Base-by-base conservation (phyloP, 2,329 filamentous ascomycete genomes). In the Fusarium concolor region DNA sequence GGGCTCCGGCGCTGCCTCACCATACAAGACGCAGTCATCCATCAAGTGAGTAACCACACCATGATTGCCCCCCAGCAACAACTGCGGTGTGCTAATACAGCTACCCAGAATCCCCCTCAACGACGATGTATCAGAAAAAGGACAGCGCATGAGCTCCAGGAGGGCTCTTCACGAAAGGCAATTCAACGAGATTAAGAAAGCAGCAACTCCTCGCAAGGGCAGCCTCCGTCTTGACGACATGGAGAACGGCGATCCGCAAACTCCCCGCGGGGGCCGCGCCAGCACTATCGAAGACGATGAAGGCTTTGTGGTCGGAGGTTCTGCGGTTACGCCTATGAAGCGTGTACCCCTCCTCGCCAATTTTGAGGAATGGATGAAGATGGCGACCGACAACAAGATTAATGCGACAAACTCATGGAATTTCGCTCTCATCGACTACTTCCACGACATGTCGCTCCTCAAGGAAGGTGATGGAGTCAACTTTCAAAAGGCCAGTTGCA, bases 351-450 rank as follows among this genome's bases (percentile, higher is more conserved):
- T 99, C 73, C 84, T 99, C 55, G 96, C 96, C 75, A 99, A 99
- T 80, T 99, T 98, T 74, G 96, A 99, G 79, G 96, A 99, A 78
- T 98, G 95, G 96, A 98, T 99, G 94, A 99, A 98, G 85, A 97
- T 99, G 94, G 96, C 96, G 3, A 98, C 96, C 17, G 96, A 99
- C 83, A 99, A 99, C 82, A 96, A 96, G 81, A 99, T 99, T 85
- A 99, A 98, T 78, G 95, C 96, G 47, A 89, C 91, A 62, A 99
- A 99, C 79, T 97, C 94, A 29, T 99, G 96, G 96, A 98, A 98
- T 79, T 98, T 99, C 81, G 96, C 96, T n/a, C 87, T 99, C 18
- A 99, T 99, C 77, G 96, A 99, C 79, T 99, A 99, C 81, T 99
- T 99, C 76, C 95, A 99, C 79, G 96, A 99, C 76, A 98, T 99